Conservation (phyloP, 306 rosid species). For the Rosa rugosa region DNA sequence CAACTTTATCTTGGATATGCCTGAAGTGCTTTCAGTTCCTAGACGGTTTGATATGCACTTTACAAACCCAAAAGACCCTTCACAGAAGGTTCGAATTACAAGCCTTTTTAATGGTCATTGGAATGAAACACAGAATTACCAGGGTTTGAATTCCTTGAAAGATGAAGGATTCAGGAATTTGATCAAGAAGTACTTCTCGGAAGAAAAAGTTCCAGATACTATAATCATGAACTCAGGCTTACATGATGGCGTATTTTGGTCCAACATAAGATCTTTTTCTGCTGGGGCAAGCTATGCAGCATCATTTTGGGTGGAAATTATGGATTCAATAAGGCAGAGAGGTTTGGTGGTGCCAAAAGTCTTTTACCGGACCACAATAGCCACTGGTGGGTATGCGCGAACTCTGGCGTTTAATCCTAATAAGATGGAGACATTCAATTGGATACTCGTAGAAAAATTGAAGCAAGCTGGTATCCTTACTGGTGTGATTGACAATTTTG, state of each 20-base stretch:
- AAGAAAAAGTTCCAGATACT: conserved; percentile 65
- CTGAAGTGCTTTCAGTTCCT: conserved; percentile 61
- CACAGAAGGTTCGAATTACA: conserved; percentile 76
- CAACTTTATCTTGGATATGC: conserved; percentile 72
- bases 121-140: conserved; percentile 79
- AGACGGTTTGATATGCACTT: conserved; percentile 76
- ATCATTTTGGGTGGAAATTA: conserved; percentile 67
- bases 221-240: conserved; percentile 84
- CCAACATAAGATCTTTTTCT: conserved; percentile 60
- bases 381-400: conserved; percentile 85
- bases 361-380: conserved; percentile 70
- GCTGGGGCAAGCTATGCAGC: conserved; percentile 71
- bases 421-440: conserved; percentile 85
- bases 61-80: conserved; percentile 67
- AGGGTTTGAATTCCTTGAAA: conserved; percentile 77
- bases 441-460: conserved; percentile 63
- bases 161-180: conserved; percentile 66
- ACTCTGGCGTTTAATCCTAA: conserved; percentile 70
- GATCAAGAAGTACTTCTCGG: conserved; percentile 65
- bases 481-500: conserved; percentile 82
- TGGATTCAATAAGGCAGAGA: conserved; percentile 52
- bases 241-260: conserved; percentile 76
- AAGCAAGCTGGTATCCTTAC: conserved; percentile 55
- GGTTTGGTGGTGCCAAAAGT: conserved; percentile 65
- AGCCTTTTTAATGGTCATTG: conserved; percentile 96